Evolutionary conservation across 768 basidiomycete genomes (phyloP).

Genomic region (Macrolepiota fuliginosa): DNA sequence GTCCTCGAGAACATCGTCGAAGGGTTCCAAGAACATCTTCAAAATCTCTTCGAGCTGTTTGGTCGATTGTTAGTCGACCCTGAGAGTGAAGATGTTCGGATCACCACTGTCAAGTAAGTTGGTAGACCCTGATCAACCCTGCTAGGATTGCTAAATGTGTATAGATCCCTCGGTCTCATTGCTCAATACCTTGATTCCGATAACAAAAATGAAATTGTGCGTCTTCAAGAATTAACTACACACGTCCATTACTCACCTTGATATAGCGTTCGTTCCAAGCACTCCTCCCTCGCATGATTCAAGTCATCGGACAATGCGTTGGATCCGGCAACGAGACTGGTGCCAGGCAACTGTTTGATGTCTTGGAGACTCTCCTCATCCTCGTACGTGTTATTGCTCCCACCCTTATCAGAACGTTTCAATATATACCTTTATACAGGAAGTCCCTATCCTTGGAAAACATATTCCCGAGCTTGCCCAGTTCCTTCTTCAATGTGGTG

Average conservation of each 20-base stretch:
- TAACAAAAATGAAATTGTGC: slow-evolving; percentile 83
- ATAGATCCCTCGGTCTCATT: slow-evolving; percentile 83
- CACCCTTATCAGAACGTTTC: not conserved
- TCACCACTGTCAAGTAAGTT: slow-evolving; percentile 79
- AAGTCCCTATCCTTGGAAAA: slow-evolving; percentile 89
- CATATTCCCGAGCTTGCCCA: slow-evolving; percentile 84
- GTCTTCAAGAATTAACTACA: slow-evolving; percentile 23
- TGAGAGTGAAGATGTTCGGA: slow-evolving; percentile 85
- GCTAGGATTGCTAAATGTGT: slow-evolving; percentile 11
- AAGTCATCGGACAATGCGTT: slow-evolving; percentile 82
- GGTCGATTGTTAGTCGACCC: slow-evolving; percentile 70
- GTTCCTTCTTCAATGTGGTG: slow-evolving; percentile 85
- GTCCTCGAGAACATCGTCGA: slow-evolving; percentile 91
- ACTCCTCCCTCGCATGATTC: slow-evolving; percentile 84
- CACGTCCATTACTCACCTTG: slow-evolving; percentile 3
- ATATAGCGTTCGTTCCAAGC: slow-evolving; percentile 80
- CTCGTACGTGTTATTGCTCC: slow-evolving; percentile 48
- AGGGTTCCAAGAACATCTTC: slow-evolving; percentile 76
- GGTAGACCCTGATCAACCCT: not conserved
- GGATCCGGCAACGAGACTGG: slow-evolving; percentile 75
- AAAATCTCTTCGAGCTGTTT: slow-evolving; percentile 79
- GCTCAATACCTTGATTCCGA: slow-evolving; percentile 90
- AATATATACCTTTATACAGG: slow-evolving; percentile 42
- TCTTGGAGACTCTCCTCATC: slow-evolving; percentile 93
- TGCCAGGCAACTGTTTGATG: slow-evolving; percentile 90